These are phyloP conservation scores for Pelargonium citronellum DNA, from an alignment of 441 rosid species.

Conservation along the genomic window DNA sequence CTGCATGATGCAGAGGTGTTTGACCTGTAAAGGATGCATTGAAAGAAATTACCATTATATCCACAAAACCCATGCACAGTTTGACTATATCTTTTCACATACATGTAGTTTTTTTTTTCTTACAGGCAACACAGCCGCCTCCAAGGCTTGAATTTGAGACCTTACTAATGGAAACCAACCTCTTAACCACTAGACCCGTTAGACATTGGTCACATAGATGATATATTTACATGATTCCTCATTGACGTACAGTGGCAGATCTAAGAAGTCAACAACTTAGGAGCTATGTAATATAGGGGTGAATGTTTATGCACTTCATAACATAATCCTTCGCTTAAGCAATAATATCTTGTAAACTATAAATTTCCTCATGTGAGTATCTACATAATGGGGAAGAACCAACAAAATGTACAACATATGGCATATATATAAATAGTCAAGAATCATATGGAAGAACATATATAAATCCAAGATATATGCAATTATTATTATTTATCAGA, in stretches of 20 bases:
- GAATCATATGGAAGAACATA: too few relatives aligned
- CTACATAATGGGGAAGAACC: not conserved
- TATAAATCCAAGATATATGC: too few relatives aligned
- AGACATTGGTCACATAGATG: too few relatives aligned
- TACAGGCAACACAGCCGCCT: not conserved
- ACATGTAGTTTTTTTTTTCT: not conserved
- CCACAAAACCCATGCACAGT: not conserved
- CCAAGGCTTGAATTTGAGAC: not conserved
- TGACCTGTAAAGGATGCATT: not conserved
- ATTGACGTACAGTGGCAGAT: not conserved
- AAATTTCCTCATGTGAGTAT: not conserved
- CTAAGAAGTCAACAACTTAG: not conserved
- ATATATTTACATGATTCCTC: not conserved
- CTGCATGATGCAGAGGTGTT: conserved; percentile 21
- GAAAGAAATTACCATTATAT: not conserved
- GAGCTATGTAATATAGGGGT: not conserved
- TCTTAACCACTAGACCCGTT: too few relatives aligned
- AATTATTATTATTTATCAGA: not conserved
- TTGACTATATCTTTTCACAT: not conserved
- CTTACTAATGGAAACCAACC: too few relatives aligned
- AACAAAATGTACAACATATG: not conserved
- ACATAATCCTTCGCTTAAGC: too few relatives aligned
- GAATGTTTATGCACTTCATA: not conserved
- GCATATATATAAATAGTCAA: not conserved
- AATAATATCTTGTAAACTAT: not conserved